These are phyloP conservation scores for Vitis rotundifolia DNA, from an alignment of 164 flowering plant genomes.

Conservation along the genomic window DNA sequence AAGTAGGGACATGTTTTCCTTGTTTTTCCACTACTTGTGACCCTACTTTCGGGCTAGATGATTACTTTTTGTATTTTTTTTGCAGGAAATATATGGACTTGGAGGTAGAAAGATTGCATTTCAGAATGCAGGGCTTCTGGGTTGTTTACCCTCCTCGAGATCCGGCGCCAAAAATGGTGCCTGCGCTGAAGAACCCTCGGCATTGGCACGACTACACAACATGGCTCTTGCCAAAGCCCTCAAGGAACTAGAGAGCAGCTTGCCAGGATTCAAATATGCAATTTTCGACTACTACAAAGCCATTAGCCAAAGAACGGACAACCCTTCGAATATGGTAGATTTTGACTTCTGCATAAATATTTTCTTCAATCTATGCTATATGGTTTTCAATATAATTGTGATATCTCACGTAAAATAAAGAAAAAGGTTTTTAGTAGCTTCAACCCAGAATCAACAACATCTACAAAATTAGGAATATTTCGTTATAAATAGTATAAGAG, in stretches of 20 bases:
- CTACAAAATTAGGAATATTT: too few relatives aligned
- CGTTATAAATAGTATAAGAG: too few relatives aligned
- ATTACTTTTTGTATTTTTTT: background rate
- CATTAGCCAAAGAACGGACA: background rate
- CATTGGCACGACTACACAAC: conserved; percentile 12
- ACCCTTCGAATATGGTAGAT: background rate
- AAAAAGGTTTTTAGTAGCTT: too few relatives aligned
- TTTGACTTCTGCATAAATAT: too few relatives aligned
- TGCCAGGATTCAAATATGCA: conserved; percentile 12
- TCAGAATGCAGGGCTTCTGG: conserved; percentile 11
- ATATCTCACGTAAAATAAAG: too few relatives aligned
- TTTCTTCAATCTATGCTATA: too few relatives aligned
- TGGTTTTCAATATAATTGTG: too few relatives aligned
- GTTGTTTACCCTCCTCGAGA: conserved; percentile 16
- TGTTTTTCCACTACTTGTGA: too few relatives aligned
- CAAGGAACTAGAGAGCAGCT: background rate
- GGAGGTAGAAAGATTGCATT: conserved; percentile 34
- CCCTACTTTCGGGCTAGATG: too few relatives aligned
- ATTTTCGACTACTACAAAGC: conserved; percentile 9
- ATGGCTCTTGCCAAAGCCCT: background rate
- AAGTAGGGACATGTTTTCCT: background rate
- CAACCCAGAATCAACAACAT: background rate
- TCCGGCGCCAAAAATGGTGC: background rate
- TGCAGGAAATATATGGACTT: conserved; percentile 20
- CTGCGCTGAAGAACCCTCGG: background rate